Conservation (phyloP, 208 protist species). For the Tetramitus jugosus region DNA sequence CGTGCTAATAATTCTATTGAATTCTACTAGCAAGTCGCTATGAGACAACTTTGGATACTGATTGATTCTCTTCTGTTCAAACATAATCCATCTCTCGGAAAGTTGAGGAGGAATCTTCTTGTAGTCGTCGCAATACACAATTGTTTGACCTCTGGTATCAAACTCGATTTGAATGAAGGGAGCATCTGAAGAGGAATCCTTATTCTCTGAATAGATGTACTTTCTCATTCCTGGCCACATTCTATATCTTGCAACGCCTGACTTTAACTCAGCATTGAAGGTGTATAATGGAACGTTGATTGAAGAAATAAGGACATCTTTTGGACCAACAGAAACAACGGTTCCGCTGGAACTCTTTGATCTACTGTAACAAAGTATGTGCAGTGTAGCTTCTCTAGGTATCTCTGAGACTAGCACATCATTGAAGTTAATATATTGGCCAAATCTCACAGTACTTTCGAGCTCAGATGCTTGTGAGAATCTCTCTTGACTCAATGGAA, state of each 20-base stretch:
- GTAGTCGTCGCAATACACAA: constrained; percentile 27
- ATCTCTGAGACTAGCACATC: constrained; percentile 36
- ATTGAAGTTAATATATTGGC: constrained; percentile 32
- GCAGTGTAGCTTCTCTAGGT: constrained; percentile 52
- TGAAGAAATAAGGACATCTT: not conserved
- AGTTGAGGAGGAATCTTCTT: constrained; percentile 28
- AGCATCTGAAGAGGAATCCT: constrained; percentile 18
- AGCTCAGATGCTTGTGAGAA: too few species aligned
- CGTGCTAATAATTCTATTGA: constrained; percentile 49
- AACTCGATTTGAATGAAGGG: constrained; percentile 45
- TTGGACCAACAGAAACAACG: too few species aligned
- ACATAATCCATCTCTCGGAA: constrained; percentile 30
- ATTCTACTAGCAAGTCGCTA: not conserved
- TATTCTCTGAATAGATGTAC: too few species aligned
- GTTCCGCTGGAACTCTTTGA: constrained; percentile 21
- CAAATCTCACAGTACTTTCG: too few species aligned
- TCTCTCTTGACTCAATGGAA: too few species aligned
- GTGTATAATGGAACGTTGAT: not conserved
- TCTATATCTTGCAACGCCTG: constrained; percentile 26
- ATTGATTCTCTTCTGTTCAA: constrained; percentile 49
- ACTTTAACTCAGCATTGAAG: constrained; percentile 35
- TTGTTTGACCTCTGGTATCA: constrained; percentile 39
- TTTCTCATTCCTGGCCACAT: constrained; percentile 20
- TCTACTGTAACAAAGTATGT: constrained; percentile 52
- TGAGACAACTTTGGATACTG: constrained; percentile 34